Evolutionary conservation across 1,284 basidiomycete genomes (phyloP).

Genomic region (Inonotus hispidus): DNA sequence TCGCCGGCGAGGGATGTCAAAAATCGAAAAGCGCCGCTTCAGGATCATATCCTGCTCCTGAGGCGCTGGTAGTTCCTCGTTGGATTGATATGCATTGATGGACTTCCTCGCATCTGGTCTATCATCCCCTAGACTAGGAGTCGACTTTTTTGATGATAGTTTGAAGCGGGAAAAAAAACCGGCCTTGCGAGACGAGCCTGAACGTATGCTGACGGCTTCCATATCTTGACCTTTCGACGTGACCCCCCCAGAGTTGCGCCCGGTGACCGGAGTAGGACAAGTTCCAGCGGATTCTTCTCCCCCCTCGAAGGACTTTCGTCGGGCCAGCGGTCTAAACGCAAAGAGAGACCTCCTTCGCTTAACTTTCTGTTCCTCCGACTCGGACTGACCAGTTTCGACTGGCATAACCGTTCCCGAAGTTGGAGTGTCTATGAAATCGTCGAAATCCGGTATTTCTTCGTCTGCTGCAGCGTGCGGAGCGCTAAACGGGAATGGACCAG

Average conservation of each 20-base stretch:
- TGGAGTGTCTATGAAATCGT: neutral
- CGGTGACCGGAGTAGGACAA: neutral
- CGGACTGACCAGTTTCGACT: neutral
- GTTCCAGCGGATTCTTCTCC: neutral
- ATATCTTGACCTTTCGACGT: neutral
- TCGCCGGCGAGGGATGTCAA: constrained; percentile 9
- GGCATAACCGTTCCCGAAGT: neutral
- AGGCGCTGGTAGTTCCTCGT: neutral
- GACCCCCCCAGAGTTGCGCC: neutral
- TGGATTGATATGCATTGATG: constrained; percentile 1
- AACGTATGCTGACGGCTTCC: neutral
- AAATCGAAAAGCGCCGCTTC: constrained; percentile 18
- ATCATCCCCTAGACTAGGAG: neutral
- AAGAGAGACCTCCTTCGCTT: constrained; percentile 10
- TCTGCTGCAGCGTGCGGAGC: neutral
- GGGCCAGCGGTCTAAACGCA: constrained; percentile 11
- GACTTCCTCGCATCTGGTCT: neutral
- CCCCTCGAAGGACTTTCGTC: constrained; percentile 12
- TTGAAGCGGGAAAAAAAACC: constrained; percentile 14
- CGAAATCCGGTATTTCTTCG: neutral
- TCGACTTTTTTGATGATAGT: constrained; percentile 33
- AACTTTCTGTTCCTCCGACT: neutral
- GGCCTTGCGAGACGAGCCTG: neutral
- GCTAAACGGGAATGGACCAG: neutral
- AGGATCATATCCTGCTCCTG: neutral